phyloP scores from a whole-genome alignment of 495 filamentous ascomycete genomes.

The Daldinia bambusicola region DNA sequence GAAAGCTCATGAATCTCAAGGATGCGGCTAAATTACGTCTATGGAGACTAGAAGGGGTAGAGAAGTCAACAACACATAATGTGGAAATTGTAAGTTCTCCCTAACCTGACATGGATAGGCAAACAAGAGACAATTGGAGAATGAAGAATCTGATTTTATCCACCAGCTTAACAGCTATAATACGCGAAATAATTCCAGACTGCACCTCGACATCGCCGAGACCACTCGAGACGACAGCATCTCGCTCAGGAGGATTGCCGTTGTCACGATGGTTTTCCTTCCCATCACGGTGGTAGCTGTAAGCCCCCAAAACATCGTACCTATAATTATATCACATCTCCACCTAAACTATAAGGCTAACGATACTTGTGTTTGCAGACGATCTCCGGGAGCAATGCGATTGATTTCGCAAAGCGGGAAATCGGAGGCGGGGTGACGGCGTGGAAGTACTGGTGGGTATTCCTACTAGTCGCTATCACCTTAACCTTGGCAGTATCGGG shows the following conservation, averaged over 20 bases:
- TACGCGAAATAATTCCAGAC: background rate
- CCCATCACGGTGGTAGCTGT: slow-evolving; percentile 19
- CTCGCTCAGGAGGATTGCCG: slow-evolving; percentile 14
- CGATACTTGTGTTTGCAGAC: slow-evolving; percentile 4
- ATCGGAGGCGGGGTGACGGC: slow-evolving; percentile 13
- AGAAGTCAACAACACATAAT: background rate
- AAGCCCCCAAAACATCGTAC: background rate
- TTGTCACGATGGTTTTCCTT: slow-evolving; percentile 15
- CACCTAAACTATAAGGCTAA: background rate
- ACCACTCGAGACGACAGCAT: slow-evolving; percentile 17
- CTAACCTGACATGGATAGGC: background rate
- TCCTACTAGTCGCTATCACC: background rate
- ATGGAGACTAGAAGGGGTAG: background rate
- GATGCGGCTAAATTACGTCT: slow-evolving; percentile 1
- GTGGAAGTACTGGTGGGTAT: slow-evolving; percentile 26
- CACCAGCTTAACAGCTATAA: slow-evolving; percentile 8
- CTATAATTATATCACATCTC: background rate
- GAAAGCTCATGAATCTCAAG: background rate
- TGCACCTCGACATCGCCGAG: background rate
- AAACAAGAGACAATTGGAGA: too few relatives aligned
- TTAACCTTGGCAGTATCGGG: slow-evolving; percentile 11
- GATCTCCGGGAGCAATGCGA: slow-evolving; percentile 25
- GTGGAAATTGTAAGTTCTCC: slow-evolving; percentile 18
- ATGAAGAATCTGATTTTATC: background rate
- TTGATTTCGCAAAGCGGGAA: background rate